These are phyloP conservation scores for Mimosa bimucronata DNA, from an alignment of 306 rosid genomes.

Conservation along the genomic window DNA sequence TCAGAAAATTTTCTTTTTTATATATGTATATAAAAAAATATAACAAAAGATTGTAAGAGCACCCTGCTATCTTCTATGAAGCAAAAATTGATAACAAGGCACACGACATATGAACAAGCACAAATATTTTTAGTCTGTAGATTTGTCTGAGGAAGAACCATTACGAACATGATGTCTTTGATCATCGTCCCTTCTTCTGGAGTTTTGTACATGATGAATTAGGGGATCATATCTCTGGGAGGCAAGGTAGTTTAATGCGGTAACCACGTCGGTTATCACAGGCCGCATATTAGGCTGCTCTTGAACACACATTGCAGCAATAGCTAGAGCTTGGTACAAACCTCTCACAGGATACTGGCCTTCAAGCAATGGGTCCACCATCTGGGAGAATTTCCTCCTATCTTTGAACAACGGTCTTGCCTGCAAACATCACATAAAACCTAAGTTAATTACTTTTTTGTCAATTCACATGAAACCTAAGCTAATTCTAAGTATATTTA, in stretches of 20 bases:
- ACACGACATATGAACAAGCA: conserved; percentile 48
- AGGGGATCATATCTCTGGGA: conserved; percentile 68
- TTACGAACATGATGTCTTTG: conserved; percentile 22
- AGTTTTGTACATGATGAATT: conserved; percentile 35
- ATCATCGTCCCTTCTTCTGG: conserved; percentile 47
- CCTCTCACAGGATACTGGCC: conserved; percentile 75
- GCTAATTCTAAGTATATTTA: background rate
- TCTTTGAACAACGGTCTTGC: conserved; percentile 78
- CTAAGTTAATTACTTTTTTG: conserved; percentile 1
- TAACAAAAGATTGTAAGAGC: conserved; percentile 14
- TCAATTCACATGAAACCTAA: background rate
- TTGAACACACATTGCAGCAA: conserved; percentile 82
- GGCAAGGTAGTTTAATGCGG: conserved; percentile 81
- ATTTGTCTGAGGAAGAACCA: conserved; percentile 43
- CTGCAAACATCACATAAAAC: conserved; percentile 50
- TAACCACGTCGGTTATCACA: conserved; percentile 65
- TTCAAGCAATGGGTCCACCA: conserved; percentile 84
- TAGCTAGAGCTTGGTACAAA: conserved; percentile 74
- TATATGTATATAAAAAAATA: background rate
- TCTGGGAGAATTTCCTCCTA: conserved; percentile 62
- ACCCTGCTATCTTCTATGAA: conserved; percentile 60
- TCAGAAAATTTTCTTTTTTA: conserved; percentile 13
- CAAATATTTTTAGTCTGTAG: conserved; percentile 32
- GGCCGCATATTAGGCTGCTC: conserved; percentile 81
- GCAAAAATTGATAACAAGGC: conserved; percentile 76